Conservation (phyloP, 2,329 filamentous ascomycete species). For the Claviceps pazoutovae region DNA sequence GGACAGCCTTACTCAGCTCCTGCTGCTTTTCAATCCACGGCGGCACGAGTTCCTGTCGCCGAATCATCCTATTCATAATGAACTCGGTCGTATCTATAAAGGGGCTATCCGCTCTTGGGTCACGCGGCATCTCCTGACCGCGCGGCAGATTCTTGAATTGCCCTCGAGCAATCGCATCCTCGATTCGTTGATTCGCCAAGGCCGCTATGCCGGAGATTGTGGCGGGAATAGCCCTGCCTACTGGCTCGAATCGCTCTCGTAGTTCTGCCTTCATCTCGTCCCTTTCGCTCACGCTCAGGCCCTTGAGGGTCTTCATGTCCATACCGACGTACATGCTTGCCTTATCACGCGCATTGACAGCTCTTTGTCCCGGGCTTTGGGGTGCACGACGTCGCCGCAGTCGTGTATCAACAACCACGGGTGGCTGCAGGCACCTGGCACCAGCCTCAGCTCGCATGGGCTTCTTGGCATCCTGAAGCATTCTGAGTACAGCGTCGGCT, state of each 20-base stretch:
- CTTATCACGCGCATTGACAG: constrained; percentile 42
- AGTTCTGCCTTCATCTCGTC: constrained; percentile 60
- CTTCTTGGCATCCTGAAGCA: constrained; percentile 69
- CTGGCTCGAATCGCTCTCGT: constrained; percentile 65
- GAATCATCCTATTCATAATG: constrained; percentile 97
- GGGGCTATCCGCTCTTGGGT: constrained; percentile 68
- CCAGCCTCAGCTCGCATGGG: constrained; percentile 42
- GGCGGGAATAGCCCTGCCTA: constrained; percentile 58
- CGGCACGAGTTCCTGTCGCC: constrained; percentile 86
- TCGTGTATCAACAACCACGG: constrained; percentile 36
- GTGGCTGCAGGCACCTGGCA: constrained; percentile 30
- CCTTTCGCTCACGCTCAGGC: constrained; percentile 55
- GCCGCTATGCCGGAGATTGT: constrained; percentile 66
- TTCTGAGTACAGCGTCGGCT: constrained; percentile 66
- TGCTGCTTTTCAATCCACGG: constrained; percentile 99
- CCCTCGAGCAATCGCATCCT: constrained; percentile 82
- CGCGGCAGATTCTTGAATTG: constrained; percentile 76
- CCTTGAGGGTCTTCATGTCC: constrained; percentile 32
- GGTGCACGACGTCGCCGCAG: constrained; percentile 26
- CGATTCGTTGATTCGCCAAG: constrained; percentile 81
- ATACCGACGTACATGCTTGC: constrained; percentile 37
- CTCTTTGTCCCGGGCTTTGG: constrained; percentile 30
- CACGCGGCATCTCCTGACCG: constrained; percentile 67
- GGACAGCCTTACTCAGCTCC: constrained; percentile 57
- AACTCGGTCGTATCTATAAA: constrained; percentile 96